Percentiles rank a stretch among this genome's conserved stretches.
phyloP scores from a whole-genome alignment of 495 filamentous ascomycete genomes.

The Hamigera avellanea region DNA sequence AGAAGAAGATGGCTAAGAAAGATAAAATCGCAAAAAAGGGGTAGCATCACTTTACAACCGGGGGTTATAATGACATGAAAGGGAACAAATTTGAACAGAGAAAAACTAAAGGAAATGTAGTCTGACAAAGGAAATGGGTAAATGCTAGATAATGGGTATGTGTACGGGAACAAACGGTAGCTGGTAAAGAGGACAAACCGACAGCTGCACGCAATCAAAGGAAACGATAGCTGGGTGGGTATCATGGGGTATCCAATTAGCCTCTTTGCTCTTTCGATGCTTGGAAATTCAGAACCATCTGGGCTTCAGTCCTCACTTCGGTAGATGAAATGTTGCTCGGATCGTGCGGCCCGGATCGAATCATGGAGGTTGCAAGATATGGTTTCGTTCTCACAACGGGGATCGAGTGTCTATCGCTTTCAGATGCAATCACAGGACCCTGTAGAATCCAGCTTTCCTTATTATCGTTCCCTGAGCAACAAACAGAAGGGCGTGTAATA shows the following conservation, averaged over 20 bases:
- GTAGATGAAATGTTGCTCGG: constrained; percentile 8
- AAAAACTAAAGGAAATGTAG: constrained; percentile 3
- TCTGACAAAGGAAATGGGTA: constrained; percentile 8
- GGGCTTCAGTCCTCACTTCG: constrained; percentile 15
- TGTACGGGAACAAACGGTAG: too few relatives aligned
- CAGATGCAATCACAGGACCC: too few relatives aligned
- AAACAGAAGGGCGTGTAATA: too few relatives aligned
- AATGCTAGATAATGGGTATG: constrained; percentile 12
- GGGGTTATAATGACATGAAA: constrained; percentile 1
- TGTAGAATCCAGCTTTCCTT: not conserved
- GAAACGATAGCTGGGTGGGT: constrained; percentile 31
- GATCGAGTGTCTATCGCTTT: too few relatives aligned
- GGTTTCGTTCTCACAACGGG: too few relatives aligned
- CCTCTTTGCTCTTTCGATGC: constrained; percentile 24
- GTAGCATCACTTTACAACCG: not conserved
- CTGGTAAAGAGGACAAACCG: constrained; percentile 17
- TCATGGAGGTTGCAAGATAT: too few relatives aligned
- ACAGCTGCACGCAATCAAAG: constrained; percentile 30
- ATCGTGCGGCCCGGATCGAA: not conserved
- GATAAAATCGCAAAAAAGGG: not conserved
- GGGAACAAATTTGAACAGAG: not conserved
- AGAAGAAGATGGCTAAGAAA: too few relatives aligned
- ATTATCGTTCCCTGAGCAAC: not conserved
- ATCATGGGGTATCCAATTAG: constrained; percentile 37
- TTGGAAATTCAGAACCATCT: constrained; percentile 11